Conservation (phyloP, 306 rosid species). For the Lagenaria siceraria region DNA sequence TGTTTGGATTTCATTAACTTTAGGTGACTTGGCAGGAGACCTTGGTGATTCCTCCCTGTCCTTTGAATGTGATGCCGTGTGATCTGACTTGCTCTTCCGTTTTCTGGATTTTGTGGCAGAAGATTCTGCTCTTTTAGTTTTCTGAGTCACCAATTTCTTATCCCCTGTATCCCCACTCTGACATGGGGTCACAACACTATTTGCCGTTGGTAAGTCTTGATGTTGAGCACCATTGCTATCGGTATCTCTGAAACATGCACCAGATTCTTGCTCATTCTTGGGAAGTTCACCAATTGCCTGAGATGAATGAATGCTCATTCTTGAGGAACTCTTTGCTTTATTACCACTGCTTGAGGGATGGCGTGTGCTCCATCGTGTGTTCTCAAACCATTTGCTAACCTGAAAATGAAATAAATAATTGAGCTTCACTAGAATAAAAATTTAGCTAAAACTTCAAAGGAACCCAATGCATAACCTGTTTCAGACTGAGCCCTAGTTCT, state of each 20-base stretch:
- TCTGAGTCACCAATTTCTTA: conserved; percentile 8
- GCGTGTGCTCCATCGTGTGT: conserved; percentile 60
- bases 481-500: conserved; percentile 57
- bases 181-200: conserved; percentile 1
- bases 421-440: not conserved
- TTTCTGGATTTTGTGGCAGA: conserved; percentile 30
- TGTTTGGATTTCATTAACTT: conserved; percentile 15
- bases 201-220: conserved; percentile 10
- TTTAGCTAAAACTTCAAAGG: not conserved
- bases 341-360: conserved; percentile 24
- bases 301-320: conserved; percentile 7
- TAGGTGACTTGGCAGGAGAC: conserved; percentile 17
- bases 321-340: conserved; percentile 21
- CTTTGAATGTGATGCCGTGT: conserved; percentile 19
- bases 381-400: conserved; percentile 95
- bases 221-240: conserved; percentile 13
- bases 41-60: conserved; percentile 6
- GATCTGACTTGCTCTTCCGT: conserved; percentile 44
- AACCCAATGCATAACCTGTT: conserved; percentile 39
- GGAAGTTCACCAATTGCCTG: conserved; percentile 7
- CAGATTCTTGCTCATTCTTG: conserved; percentile 9
- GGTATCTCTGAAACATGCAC: not conserved
- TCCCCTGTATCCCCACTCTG: conserved; percentile 17
- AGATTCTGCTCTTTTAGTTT: conserved; percentile 22
- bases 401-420: conserved; percentile 11